Conservation (phyloP, 164 flowering plant genomes). For the Umbilicus rupestris region DNA sequence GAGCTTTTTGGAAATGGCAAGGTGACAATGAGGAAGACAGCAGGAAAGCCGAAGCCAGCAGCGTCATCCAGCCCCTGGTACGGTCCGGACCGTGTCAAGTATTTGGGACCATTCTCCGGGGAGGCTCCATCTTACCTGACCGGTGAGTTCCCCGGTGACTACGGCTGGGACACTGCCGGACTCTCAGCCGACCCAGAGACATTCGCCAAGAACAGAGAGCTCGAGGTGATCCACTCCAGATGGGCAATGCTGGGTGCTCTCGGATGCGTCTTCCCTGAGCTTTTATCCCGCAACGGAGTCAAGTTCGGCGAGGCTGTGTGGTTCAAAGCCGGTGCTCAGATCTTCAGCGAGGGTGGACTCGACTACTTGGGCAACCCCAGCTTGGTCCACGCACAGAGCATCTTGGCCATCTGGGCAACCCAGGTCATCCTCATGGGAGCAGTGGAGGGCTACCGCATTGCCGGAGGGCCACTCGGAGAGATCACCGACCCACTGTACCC, state of each 20-base stretch:
- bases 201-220: conserved; percentile 2
- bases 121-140: conserved; percentile 31
- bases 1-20: not conserved
- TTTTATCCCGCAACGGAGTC: conserved; percentile 24
- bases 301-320: conserved; percentile 17
- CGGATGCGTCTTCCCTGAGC: conserved; percentile 37
- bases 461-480: too few relatives aligned
- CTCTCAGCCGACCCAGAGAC: conserved; percentile 39
- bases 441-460: too few relatives aligned
- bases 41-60: conserved; percentile 7
- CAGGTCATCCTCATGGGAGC: conserved; percentile 16
- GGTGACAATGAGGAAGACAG: conserved; percentile 10
- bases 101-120: conserved; percentile 39
- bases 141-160: conserved; percentile 40
- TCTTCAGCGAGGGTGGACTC: conserved; percentile 36
- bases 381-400: conserved; percentile 36
- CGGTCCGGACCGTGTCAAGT: conserved; percentile 34
- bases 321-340: conserved; percentile 38
- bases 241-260: conserved; percentile 21
- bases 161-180: conserved; percentile 40
- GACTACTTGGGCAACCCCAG: conserved; percentile 41
- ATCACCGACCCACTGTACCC: too few relatives aligned
- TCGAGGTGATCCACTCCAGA: too few relatives aligned
- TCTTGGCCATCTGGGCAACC: conserved; percentile 34
- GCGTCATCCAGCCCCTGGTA: conserved; percentile 34